phyloP scores from a whole-genome alignment of 2,329 filamentous ascomycete species.

The Phaeosphaeria sp. region DNA sequence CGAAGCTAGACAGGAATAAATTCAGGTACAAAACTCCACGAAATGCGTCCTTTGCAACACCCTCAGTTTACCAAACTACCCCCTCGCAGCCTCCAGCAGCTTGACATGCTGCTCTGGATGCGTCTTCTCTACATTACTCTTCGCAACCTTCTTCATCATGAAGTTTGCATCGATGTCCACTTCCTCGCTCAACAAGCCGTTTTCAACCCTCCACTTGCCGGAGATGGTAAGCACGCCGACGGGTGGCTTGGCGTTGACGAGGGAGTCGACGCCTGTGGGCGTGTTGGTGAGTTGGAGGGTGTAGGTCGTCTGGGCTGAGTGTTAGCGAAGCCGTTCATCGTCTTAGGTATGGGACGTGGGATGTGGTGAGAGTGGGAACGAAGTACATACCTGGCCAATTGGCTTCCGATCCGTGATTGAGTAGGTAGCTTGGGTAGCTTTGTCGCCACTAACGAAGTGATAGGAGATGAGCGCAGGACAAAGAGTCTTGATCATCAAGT shows the following conservation, averaged over 20 bases:
- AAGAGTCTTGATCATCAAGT: slow-evolving; percentile 49
- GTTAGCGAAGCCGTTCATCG: too few relatives aligned
- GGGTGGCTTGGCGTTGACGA: slow-evolving; percentile 50
- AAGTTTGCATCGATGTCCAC: slow-evolving; percentile 52
- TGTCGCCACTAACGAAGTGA: slow-evolving; percentile 42
- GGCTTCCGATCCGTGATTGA: slow-evolving; percentile 49
- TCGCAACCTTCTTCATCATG: slow-evolving; percentile 52
- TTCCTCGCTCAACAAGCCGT: slow-evolving; percentile 43
- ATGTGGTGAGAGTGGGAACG: neutral
- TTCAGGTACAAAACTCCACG: neutral
- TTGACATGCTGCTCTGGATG: slow-evolving; percentile 47
- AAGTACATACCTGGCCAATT: slow-evolving; percentile 40
- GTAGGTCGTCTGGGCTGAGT: slow-evolving; percentile 43
- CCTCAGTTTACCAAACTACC: slow-evolving; percentile 9
- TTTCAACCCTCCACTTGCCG: slow-evolving; percentile 46
- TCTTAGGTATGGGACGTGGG: neutral
- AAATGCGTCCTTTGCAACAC: neutral
- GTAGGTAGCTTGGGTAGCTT: slow-evolving; percentile 38
- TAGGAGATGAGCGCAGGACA: slow-evolving; percentile 44
- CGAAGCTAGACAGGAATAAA: neutral
- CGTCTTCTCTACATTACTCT: slow-evolving; percentile 50
- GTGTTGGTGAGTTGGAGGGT: slow-evolving; percentile 50
- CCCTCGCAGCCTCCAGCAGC: slow-evolving; percentile 41
- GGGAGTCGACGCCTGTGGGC: slow-evolving; percentile 41
- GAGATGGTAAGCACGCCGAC: slow-evolving; percentile 48